Evolutionary conservation across 2,329 filamentous ascomycete species (phyloP).

Genomic region (Botrytis squamosa): DNA sequence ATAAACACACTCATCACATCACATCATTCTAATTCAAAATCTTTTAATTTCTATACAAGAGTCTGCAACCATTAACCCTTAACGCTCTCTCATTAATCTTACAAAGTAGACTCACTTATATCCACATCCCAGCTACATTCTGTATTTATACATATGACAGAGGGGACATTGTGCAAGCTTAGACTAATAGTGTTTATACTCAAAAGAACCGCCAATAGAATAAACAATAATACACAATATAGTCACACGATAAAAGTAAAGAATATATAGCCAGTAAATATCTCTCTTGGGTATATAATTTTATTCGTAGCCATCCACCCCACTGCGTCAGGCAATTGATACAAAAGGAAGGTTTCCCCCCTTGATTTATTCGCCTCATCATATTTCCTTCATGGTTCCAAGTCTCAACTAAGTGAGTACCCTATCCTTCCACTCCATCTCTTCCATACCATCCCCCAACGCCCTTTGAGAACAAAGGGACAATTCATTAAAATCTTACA

Average conservation of each 20-base stretch:
- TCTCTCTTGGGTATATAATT: constrained; percentile 18
- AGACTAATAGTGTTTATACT: neutral
- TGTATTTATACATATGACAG: neutral
- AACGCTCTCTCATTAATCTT: neutral
- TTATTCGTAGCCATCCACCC: constrained; percentile 16
- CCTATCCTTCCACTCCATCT: constrained; percentile 5
- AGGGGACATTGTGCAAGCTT: neutral
- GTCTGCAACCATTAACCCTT: no score
- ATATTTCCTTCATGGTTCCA: constrained; percentile 4
- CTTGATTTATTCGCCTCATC: constrained; percentile 2
- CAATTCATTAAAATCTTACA: constrained; percentile 24
- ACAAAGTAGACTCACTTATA: neutral
- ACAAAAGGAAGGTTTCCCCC: constrained; percentile 2
- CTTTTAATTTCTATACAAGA: no score
- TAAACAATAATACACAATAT: neutral
- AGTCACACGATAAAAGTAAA: neutral
- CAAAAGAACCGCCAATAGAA: neutral
- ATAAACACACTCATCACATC: no score
- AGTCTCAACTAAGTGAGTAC: constrained; percentile 6
- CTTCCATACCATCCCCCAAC: neutral
- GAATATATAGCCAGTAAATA: constrained; percentile 10
- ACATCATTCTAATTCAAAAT: no score
- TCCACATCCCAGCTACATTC: neutral
- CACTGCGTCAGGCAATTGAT: neutral
- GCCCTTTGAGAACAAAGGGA: constrained; percentile 11